These are phyloP conservation scores for Cadophora luteo-olivacea DNA, from an alignment of 2,329 filamentous ascomycete genomes.

Conservation along the genomic window DNA sequence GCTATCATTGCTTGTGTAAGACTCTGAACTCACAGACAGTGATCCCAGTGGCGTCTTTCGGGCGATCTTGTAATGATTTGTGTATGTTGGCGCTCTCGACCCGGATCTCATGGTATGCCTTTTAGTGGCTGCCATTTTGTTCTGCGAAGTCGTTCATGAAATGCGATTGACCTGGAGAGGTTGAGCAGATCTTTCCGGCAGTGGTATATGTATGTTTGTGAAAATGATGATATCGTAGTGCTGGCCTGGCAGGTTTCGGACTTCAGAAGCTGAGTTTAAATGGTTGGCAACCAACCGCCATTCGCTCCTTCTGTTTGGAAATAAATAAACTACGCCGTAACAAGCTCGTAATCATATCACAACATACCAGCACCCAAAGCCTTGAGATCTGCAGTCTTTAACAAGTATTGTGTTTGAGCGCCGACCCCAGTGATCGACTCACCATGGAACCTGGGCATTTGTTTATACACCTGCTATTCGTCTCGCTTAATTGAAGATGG, in stretches of 20 bases:
- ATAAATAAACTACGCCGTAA: background rate
- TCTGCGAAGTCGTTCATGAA: too few species aligned
- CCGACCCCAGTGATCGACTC: background rate
- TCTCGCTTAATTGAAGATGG: conserved; percentile 13
- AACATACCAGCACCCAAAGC: too few species aligned
- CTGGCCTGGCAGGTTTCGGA: background rate
- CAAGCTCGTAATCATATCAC: too few species aligned
- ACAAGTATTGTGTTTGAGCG: background rate
- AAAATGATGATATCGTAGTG: background rate
- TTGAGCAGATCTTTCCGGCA: too few species aligned
- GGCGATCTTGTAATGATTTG: too few species aligned
- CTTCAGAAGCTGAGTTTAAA: background rate
- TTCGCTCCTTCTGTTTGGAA: background rate
- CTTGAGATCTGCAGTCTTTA: background rate
- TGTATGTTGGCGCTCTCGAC: too few species aligned
- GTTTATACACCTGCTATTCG: background rate
- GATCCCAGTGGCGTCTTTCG: too few species aligned
- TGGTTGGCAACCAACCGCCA: background rate
- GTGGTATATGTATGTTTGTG: background rate
- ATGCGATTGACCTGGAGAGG: too few species aligned
- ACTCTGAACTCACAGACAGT: too few species aligned
- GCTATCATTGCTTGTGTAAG: too few species aligned
- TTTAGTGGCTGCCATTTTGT: too few species aligned
- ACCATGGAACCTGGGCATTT: background rate
- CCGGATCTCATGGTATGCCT: too few species aligned